Conservation (phyloP, 2,329 filamentous ascomycete species). For the Colletotrichum gloeosporioides region DNA sequence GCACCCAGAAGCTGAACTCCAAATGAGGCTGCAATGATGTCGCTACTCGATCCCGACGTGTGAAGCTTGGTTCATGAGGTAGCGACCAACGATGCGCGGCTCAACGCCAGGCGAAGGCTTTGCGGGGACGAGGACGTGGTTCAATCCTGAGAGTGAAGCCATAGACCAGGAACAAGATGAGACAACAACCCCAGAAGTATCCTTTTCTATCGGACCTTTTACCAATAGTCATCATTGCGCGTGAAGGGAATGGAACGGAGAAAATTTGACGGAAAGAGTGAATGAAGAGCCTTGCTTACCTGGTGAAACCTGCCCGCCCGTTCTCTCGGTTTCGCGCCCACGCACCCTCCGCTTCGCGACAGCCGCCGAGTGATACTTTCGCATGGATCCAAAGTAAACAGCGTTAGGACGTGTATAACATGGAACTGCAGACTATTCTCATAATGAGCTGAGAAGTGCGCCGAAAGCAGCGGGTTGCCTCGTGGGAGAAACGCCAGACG, state of each 20-base stretch:
- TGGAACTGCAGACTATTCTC: background rate
- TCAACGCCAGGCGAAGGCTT: background rate
- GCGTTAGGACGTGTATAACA: background rate
- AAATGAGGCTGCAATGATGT: conserved; percentile 43
- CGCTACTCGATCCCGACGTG: background rate
- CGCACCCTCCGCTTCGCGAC: conserved; percentile 6
- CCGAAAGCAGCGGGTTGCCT: background rate
- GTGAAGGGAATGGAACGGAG: background rate
- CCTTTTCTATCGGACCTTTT: conserved; percentile 67
- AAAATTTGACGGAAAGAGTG: background rate
- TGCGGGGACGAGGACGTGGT: conserved; percentile 8
- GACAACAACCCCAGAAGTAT: conserved; percentile 51
- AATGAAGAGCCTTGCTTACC: background rate
- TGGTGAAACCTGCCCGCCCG: background rate
- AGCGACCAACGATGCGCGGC: background rate
- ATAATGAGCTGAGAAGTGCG: background rate
- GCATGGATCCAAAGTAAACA: background rate
- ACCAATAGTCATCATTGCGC: conserved; percentile 63
- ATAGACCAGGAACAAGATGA: conserved; percentile 18
- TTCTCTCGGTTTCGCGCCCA: conserved; percentile 6
- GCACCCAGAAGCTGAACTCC: conserved; percentile 55
- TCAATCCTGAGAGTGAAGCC: conserved; percentile 24
- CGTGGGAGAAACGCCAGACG: background rate
- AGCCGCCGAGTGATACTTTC: background rate
- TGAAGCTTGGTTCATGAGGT: background rate